A percentile compares a stretch with the other conserved stretches of the same genome.
These are phyloP conservation scores for Saitozyma podzolica DNA, from an alignment of 768 basidiomycete genomes.

Conservation along the genomic window DNA sequence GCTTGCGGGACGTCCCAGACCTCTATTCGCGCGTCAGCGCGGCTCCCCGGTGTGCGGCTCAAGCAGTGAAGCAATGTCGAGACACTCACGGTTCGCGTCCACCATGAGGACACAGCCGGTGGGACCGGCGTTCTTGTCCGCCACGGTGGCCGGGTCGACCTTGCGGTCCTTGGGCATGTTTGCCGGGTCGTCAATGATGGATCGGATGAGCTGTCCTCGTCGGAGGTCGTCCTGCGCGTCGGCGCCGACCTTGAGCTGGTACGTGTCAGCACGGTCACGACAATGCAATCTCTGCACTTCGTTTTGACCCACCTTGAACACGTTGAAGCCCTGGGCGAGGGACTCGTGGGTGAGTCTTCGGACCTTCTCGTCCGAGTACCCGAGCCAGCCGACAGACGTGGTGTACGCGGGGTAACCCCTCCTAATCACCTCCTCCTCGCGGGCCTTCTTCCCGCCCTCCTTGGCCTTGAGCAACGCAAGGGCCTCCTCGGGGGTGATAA, in stretches of 20 bases:
- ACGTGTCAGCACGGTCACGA: not conserved
- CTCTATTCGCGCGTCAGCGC: slow-evolving; percentile 29
- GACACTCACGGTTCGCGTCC: slow-evolving; percentile 76
- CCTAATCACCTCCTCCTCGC: slow-evolving; percentile 73
- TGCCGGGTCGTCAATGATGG: slow-evolving; percentile 89
- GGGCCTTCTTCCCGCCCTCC: slow-evolving; percentile 71
- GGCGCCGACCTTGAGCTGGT: slow-evolving; percentile 88
- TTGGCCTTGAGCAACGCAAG: slow-evolving; percentile 75
- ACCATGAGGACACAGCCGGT: slow-evolving; percentile 95
- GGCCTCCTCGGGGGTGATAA: slow-evolving; percentile 87
- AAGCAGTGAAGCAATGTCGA: not conserved
- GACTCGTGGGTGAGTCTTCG: slow-evolving; percentile 81
- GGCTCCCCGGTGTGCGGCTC: not conserved
- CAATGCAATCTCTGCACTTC: too few species aligned
- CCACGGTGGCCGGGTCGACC: slow-evolving; percentile 67
- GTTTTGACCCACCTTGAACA: slow-evolving; percentile 68
- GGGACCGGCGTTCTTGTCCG: slow-evolving; percentile 89
- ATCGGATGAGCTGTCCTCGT: slow-evolving; percentile 83
- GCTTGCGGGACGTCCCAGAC: slow-evolving; percentile 77
- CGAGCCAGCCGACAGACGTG: slow-evolving; percentile 90
- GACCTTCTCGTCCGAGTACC: slow-evolving; percentile 91
- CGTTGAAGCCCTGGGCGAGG: slow-evolving; percentile 84
- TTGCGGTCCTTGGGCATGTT: slow-evolving; percentile 66
- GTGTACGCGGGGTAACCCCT: slow-evolving; percentile 87
- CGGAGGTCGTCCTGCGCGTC: slow-evolving; percentile 77